Percentiles rank a stretch among this genome's conserved stretches.
These are phyloP conservation scores for Phlyctochytrium bullatum DNA, from an alignment of 192 early-diverging fungal species.

Conservation along the genomic window DNA sequence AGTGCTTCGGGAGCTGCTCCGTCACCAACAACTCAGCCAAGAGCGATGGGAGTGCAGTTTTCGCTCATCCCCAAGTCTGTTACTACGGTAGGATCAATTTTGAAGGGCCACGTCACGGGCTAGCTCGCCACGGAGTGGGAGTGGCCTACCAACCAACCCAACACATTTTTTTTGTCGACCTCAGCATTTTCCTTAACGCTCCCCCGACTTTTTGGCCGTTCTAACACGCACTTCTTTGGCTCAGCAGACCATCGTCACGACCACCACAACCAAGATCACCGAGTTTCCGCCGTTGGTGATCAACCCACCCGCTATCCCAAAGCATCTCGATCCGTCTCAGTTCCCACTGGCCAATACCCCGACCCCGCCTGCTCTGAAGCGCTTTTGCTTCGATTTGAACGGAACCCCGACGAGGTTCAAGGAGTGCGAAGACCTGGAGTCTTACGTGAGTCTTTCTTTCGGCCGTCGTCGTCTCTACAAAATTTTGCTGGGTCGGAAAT, in stretches of 20 bases:
- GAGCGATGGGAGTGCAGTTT: slow-evolving; percentile 16
- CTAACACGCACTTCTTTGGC: neutral
- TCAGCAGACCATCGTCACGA: slow-evolving; percentile 66
- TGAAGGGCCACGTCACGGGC: neutral
- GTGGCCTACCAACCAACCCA: too few relatives aligned
- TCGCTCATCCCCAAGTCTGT: slow-evolving; percentile 39
- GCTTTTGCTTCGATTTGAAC: slow-evolving; percentile 76
- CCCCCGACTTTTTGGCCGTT: too few relatives aligned
- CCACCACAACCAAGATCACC: slow-evolving; percentile 70
- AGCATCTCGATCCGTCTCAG: slow-evolving; percentile 53
- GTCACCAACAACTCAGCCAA: neutral
- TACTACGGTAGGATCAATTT: slow-evolving; percentile 23
- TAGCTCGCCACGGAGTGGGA: too few relatives aligned
- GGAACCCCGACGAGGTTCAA: slow-evolving; percentile 70
- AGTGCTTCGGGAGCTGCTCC: too few relatives aligned
- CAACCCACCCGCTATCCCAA: slow-evolving; percentile 47
- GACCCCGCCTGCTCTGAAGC: slow-evolving; percentile 75
- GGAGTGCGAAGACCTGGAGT: slow-evolving; percentile 53
- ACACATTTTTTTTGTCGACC: too few relatives aligned
- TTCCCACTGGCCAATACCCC: slow-evolving; percentile 73
- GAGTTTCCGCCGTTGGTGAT: slow-evolving; percentile 71
- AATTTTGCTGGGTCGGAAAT: too few relatives aligned
- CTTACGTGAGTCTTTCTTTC: too few relatives aligned
- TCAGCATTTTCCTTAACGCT: too few relatives aligned
- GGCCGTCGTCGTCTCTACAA: too few relatives aligned